Percentiles rank a stretch among this genome's conserved stretches.
Conservation (phyloP, 805 yeast species). For the Starmerella apis region DNA sequence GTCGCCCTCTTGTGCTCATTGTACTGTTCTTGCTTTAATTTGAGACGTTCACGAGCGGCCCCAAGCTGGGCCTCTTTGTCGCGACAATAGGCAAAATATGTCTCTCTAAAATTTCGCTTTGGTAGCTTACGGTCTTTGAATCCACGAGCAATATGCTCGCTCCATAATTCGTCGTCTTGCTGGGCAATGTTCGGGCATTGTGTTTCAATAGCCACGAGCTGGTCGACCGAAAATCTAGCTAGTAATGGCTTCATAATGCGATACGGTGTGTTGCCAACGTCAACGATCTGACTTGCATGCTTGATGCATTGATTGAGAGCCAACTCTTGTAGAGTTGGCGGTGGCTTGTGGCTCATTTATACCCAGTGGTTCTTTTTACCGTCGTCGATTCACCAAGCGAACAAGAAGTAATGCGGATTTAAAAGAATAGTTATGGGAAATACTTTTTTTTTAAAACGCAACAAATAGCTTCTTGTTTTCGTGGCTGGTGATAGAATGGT, state of each 20-base stretch:
- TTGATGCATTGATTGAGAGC: conserved; percentile 23
- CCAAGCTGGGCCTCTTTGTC: conserved; percentile 39
- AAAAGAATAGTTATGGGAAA: background rate
- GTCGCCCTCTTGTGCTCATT: conserved; percentile 26
- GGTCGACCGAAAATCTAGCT: conserved; percentile 28
- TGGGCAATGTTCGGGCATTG: conserved; percentile 28
- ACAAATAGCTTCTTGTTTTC: background rate
- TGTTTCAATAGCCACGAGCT: conserved; percentile 30
- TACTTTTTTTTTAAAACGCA: background rate
- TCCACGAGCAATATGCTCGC: conserved; percentile 26
- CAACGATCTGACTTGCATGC: conserved; percentile 25
- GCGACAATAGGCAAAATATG: conserved; percentile 27
- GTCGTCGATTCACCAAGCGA: background rate
- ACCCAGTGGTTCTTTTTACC: background rate
- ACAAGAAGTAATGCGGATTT: background rate
- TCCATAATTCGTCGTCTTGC: conserved; percentile 32
- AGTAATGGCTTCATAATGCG: conserved; percentile 33
- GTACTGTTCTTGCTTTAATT: conserved; percentile 27
- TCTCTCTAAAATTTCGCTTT: conserved; percentile 22
- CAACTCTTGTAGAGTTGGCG: conserved; percentile 23
- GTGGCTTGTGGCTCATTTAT: conserved; percentile 7
- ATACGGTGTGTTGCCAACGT: conserved; percentile 35
- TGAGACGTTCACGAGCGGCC: conserved; percentile 35
- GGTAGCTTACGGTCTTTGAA: conserved; percentile 32
- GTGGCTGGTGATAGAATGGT: background rate